These are phyloP conservation scores for Alternaria sp. DNA, from an alignment of 2,329 filamentous ascomycete genomes.

Conservation along the genomic window DNA sequence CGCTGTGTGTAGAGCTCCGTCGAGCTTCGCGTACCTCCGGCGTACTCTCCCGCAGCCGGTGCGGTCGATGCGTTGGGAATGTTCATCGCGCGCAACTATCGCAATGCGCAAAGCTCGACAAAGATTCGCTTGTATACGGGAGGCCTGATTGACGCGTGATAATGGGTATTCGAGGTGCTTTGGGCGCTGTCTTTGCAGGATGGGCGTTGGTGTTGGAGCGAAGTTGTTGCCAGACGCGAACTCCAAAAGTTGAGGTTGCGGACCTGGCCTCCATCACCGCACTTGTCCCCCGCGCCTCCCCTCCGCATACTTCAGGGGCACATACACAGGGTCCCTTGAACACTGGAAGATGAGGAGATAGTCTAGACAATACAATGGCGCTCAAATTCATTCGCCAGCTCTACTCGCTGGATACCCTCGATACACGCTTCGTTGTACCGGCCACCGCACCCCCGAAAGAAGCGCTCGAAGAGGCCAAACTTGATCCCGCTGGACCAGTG, in stretches of 20 bases:
- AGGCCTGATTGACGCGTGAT: constrained; percentile 36
- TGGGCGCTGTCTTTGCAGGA: constrained; percentile 21
- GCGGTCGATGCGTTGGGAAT: constrained; percentile 46
- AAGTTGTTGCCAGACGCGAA: constrained; percentile 38
- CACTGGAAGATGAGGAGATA: constrained; percentile 30
- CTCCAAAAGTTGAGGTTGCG: constrained; percentile 32
- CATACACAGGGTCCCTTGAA: not conserved
- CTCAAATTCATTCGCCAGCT: constrained; percentile 59
- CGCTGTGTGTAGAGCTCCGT: constrained; percentile 5
- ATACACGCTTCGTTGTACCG: constrained; percentile 74
- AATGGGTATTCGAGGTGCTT: not conserved
- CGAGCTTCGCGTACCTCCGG: constrained; percentile 46
- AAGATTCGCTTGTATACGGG: not conserved
- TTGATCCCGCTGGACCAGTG: constrained; percentile 41
- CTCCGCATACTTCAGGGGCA: constrained; percentile 9
- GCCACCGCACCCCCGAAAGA: constrained; percentile 67
- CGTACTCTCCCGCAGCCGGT: constrained; percentile 54
- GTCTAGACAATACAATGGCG: constrained; percentile 37
- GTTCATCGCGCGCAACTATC: constrained; percentile 39
- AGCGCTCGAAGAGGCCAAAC: constrained; percentile 41
- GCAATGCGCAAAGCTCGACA: constrained; percentile 13
- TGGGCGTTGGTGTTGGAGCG: constrained; percentile 33
- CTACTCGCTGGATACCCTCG: constrained; percentile 71
- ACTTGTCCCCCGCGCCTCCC: constrained; percentile 22
- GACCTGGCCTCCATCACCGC: constrained; percentile 20